Conservation (phyloP, 2,329 filamentous ascomycete species). For the Botryosphaeria dothidea region DNA sequence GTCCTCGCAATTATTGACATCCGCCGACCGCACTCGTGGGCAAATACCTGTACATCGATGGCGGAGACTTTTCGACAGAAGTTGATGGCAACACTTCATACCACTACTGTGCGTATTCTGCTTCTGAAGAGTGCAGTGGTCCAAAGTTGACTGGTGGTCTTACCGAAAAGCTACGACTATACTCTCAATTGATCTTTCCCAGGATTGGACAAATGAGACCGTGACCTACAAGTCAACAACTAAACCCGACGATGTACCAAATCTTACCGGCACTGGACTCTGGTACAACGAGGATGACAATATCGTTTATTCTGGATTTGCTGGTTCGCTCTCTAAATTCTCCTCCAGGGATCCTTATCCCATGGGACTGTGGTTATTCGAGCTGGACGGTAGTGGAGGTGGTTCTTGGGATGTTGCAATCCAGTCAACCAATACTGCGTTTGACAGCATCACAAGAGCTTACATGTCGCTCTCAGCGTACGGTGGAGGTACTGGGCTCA, state of each 20-base stretch:
- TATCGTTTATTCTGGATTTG: conserved; percentile 17
- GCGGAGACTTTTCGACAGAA: conserved; percentile 11
- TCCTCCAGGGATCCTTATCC: neutral
- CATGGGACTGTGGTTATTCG: conserved; percentile 18
- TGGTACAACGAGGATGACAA: conserved; percentile 17
- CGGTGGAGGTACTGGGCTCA: neutral
- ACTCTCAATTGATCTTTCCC: conserved; percentile 19
- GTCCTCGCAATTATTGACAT: neutral
- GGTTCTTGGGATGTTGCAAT: conserved; percentile 16
- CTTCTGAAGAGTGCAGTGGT: neutral
- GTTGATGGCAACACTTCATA: neutral
- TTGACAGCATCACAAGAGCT: conserved; percentile 3
- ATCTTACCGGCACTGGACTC: conserved; percentile 2
- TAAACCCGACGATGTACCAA: neutral
- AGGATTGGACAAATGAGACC: conserved; percentile 20
- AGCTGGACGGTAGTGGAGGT: conserved; percentile 2
- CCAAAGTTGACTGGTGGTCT: neutral
- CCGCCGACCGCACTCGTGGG: neutral
- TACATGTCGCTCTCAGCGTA: neutral
- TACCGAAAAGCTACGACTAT: conserved; percentile 15
- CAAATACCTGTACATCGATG: conserved; percentile 8
- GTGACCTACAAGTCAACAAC: neutral
- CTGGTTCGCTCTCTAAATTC: conserved; percentile 17
- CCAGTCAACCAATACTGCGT: neutral
- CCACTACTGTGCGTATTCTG: neutral